Evolutionary conservation across 208 protist genomes (phyloP).

Genomic region (Leishmania guyanensis): DNA sequence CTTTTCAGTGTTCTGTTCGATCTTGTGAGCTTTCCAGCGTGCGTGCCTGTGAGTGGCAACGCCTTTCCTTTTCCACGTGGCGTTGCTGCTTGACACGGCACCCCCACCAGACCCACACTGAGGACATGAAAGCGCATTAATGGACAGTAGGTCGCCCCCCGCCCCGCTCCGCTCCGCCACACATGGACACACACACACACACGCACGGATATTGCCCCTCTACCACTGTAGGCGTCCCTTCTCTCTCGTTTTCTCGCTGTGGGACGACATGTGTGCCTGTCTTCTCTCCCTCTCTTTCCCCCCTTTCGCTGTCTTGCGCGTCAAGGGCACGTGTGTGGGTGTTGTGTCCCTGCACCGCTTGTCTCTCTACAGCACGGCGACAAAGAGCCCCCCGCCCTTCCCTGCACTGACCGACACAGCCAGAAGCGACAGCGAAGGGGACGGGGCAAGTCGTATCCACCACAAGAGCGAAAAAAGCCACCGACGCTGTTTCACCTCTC

Average conservation of each 20-base stretch:
- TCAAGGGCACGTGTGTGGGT: no score
- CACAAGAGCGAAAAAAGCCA: no score
- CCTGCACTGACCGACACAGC: no score
- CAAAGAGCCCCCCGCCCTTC: no score
- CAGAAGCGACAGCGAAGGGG: no score
- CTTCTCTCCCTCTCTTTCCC: not conserved
- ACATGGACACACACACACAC: not conserved
- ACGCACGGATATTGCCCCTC: not conserved
- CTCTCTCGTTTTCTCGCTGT: not conserved
- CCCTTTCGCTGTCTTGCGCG: not conserved
- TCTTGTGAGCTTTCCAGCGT: not conserved
- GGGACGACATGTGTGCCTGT: not conserved
- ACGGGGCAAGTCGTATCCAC: no score
- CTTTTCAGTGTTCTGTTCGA: not conserved
- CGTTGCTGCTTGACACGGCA: not conserved
- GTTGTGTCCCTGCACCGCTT: no score
- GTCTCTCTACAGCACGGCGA: no score
- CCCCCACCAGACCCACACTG: not conserved
- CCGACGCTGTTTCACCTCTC: no score
- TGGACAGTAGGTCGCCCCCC: not conserved
- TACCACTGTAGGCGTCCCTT: not conserved
- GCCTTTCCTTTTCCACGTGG: not conserved
- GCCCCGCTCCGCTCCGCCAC: not conserved
- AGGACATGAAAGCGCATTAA: not conserved
- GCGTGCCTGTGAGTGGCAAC: not conserved